These are phyloP conservation scores for Neonectria faginata DNA, from an alignment of 2,329 filamentous ascomycete species.

Conservation along the genomic window DNA sequence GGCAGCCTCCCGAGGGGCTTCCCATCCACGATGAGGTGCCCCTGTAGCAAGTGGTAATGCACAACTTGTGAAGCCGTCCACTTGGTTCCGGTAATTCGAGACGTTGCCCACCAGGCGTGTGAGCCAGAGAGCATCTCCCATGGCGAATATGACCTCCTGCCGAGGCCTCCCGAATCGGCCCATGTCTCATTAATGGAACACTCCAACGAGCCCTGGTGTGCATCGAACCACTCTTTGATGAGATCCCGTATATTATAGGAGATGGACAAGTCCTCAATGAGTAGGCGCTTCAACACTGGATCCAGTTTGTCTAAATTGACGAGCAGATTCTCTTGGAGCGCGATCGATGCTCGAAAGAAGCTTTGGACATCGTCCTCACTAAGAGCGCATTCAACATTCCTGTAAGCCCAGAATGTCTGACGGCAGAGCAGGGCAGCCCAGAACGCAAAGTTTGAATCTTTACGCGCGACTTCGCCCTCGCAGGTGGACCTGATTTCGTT, in stretches of 20 bases:
- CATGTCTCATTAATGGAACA: slow-evolving; percentile 35
- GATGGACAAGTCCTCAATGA: slow-evolving; percentile 38
- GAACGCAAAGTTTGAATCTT: slow-evolving; percentile 56
- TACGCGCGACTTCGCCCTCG: slow-evolving; percentile 53
- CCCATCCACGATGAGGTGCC: slow-evolving; percentile 52
- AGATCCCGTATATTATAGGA: slow-evolving; percentile 17
- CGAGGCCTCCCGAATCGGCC: background rate
- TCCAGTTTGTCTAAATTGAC: slow-evolving; percentile 30
- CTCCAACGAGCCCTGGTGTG: slow-evolving; percentile 48
- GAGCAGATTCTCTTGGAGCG: slow-evolving; percentile 45
- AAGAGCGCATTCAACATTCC: background rate
- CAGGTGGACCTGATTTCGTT: slow-evolving; percentile 55
- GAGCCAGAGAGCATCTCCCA: slow-evolving; percentile 18
- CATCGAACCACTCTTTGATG: slow-evolving; percentile 17
- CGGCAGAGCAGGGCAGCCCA: slow-evolving; percentile 68
- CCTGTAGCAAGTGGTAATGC: slow-evolving; percentile 51
- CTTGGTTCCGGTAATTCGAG: background rate
- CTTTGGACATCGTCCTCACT: slow-evolving; percentile 16
- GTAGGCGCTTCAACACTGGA: slow-evolving; percentile 17
- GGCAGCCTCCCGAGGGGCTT: slow-evolving; percentile 61
- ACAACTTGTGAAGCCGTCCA: slow-evolving; percentile 36
- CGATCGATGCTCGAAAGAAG: slow-evolving; percentile 44
- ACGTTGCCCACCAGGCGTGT: slow-evolving; percentile 22
- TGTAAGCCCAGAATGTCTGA: slow-evolving; percentile 48
- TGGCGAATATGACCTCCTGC: slow-evolving; percentile 1